Evolutionary conservation across 371 early-diverging fungal genomes (phyloP), one percentile per base, ranked within the genome.

Genomic region (Umbelopsis sp.): DNA sequence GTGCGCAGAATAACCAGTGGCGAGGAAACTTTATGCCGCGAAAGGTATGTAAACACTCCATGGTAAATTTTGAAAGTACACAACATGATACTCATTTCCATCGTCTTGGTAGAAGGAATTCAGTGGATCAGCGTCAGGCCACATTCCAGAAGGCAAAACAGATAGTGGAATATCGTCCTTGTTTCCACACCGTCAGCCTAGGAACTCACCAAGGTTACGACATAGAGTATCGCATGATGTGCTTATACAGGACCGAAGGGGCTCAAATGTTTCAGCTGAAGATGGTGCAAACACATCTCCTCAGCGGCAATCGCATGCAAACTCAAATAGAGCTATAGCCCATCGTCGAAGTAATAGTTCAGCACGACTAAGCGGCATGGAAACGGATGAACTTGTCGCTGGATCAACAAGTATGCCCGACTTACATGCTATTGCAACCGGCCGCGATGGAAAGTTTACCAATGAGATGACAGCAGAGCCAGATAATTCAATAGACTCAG

Each of bases 401-500:
- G 57, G 57, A 35, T 57, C 57, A 18, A 16, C 57, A 57, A 57
- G 57, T 18, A 57, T 57, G 57, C 57, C 57, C 11, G 57, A 57
- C 35, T 29, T 57, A 25, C 57, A 57, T 1, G 57, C 57, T 11
- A 57, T 57, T 10, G 57, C 57, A 25, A 14, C 16, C 16, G 35
- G 57, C 29, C 18, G n/a, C 5, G 9, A 0, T 16, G 57, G 57
- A 12, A 57, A 57, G 35, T 16, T 35, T 18, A 18, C 57, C 37
- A 35, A 12, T 57, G 37, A 29, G n/a, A 11, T 57, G 14, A 35
- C 35, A 0, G n/a, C 29, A 4, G 57, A 57, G 16, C 57, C 57
- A 18, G 57, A 57, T 3, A 57, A 18, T 35, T 8, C 29, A 14
- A 7, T 11, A 10, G 57, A 57, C 35, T 57, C 57, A 35, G 57